These are phyloP conservation scores for Penicillium palitans DNA, from an alignment of 2,329 filamentous ascomycete species.

Conservation along the genomic window DNA sequence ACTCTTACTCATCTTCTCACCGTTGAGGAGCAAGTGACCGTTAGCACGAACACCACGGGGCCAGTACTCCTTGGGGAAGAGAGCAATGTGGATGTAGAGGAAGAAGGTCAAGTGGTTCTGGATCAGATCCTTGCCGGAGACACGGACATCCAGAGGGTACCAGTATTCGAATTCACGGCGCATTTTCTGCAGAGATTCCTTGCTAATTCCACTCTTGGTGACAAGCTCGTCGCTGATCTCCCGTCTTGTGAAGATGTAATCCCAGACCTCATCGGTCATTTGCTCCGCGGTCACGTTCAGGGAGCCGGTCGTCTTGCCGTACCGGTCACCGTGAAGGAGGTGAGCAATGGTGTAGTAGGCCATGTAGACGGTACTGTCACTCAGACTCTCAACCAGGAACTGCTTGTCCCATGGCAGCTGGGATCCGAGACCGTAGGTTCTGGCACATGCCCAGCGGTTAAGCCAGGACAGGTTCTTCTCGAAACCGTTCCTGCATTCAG, in stretches of 20 bases:
- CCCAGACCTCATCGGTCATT: conserved; percentile 94
- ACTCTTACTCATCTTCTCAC: conserved; percentile 98
- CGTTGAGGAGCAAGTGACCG: conserved; percentile 90
- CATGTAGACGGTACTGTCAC: conserved; percentile 86
- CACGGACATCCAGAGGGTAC: conserved; percentile 86
- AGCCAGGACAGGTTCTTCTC: conserved; percentile 88
- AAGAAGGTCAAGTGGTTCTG: conserved; percentile 95
- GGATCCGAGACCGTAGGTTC: conserved; percentile 88
- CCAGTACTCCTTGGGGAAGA: conserved; percentile 89
- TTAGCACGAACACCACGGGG: conserved; percentile 83
- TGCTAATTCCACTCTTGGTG: conserved; percentile 67
- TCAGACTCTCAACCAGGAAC: conserved; percentile 89
- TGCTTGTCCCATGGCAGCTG: conserved; percentile 91
- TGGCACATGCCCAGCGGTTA: conserved; percentile 90
- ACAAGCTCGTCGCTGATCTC: conserved; percentile 67
- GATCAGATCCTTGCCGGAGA: conserved; percentile 89
- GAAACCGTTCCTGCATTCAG: conserved; percentile 76
- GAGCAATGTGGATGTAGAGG: conserved; percentile 87
- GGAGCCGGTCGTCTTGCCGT: conserved; percentile 69
- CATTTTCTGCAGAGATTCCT: conserved; percentile 74
- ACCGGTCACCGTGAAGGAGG: conserved; percentile 78
- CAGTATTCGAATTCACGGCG: conserved; percentile 94
- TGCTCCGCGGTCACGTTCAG: conserved; percentile 75
- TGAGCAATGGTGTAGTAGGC: conserved; percentile 63
- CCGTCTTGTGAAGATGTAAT: conserved; percentile 84